These are phyloP conservation scores for Arachis hypogaea DNA, from an alignment of 306 rosid species.

Conservation along the genomic window DNA sequence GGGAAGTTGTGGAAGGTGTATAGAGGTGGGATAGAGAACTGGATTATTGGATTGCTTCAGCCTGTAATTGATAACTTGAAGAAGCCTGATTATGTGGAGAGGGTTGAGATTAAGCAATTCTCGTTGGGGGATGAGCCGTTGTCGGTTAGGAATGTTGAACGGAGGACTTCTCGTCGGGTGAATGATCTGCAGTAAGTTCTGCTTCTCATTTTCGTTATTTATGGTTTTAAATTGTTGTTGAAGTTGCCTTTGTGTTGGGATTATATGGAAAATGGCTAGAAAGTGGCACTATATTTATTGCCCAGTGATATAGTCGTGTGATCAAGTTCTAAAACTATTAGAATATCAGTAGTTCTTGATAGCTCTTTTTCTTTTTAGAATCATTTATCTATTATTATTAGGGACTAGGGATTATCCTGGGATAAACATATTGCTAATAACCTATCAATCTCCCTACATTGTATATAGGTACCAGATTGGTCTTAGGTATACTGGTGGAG, in stretches of 20 bases:
- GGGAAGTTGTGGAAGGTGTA: conserved; percentile 97
- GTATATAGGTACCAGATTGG: conserved; percentile 94
- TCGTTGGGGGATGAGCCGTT: conserved; percentile 89
- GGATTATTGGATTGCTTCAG: conserved; percentile 92
- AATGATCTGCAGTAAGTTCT: conserved; percentile 90
- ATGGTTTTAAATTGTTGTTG: background rate
- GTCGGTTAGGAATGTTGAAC: conserved; percentile 94
- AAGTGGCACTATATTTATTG: no score
- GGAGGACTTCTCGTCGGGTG: conserved; percentile 90
- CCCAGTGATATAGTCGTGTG: no score
- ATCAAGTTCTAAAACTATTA: no score
- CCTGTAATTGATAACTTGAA: conserved; percentile 90
- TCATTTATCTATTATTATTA: no score
- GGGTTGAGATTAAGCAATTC: conserved; percentile 95
- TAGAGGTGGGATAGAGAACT: conserved; percentile 80
- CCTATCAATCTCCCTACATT: conserved; percentile 30
- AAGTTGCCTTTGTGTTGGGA: background rate
- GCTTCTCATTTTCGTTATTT: background rate
- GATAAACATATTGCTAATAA: conserved; percentile 1
- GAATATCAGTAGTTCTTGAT: background rate
- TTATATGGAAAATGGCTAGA: no score
- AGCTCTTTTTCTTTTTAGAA: background rate
- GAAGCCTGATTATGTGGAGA: conserved; percentile 93
- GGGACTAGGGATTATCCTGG: no score
- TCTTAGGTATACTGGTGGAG: conserved; percentile 95